Base-by-base conservation (phyloP, 1,139 yeast species). In the Geotrichum fermentans region DNA sequence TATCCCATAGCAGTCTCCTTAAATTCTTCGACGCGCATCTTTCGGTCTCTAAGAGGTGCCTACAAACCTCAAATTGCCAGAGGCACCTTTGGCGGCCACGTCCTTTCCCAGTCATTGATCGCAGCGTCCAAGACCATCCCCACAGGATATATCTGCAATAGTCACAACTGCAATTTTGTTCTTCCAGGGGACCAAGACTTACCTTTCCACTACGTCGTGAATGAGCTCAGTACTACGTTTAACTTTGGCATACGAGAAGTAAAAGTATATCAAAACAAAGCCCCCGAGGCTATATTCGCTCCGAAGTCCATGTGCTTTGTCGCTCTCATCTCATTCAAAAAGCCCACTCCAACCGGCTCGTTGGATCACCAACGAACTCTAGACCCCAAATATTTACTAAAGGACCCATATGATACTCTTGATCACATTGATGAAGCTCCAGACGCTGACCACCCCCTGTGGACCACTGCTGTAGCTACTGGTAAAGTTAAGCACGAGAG, bases 51-150 rank as follows among this genome's bases (percentile, higher is more conserved):
- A 1, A 55, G 53, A 40, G 51, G 50, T 14, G 62, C 65, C 2
- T 62, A 56, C 51, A 54, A 55, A 17, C 64, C 65, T 2, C 43
- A 54, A 13, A 53, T 54, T 16, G 63, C 65, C 13, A 61, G 61
- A 1, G 65, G 65, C 8, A 63, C 59, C 8, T 62, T 62, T 56
- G 65, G 66, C 5, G 68, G 68, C 29, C 68, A 64, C 47, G 66
- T 64, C 0, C 52, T 64, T 17, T 68, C 61, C 4, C 68, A 64
- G 47, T 54, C 60, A 4, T 58, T 59, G 1, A 52, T 55, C 14
- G 67, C 60, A 4, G 68, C 65, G 1, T 55, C 63, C 10, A 50
- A 49, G 20, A 63, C 68, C 2, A 58, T 59, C 1, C 58, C 55
- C 5, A 43, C 44, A 8, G 53, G 53, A 13, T 61, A 55, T 36